Evolutionary conservation across 225 moss, liverwort and hornwort species (phyloP), one percentile per base, ranked within the genome.

Genomic region (Sphagnum tenellum): DNA sequence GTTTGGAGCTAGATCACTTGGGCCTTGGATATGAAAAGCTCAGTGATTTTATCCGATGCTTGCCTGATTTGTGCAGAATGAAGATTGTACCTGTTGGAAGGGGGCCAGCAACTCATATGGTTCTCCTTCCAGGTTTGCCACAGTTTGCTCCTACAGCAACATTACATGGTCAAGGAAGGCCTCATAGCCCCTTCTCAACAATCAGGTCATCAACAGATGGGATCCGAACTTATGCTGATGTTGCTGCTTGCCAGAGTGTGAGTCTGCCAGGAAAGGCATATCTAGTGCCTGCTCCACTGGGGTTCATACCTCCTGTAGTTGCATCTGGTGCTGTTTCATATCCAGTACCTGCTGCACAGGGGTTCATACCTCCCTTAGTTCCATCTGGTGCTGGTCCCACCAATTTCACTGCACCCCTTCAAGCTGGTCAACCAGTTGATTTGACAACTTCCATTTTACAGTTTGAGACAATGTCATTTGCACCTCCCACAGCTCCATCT

Each of bases 101-200:
- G 61, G 92, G 96, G 61, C 96, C 96, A 69, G 96, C 96, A 4
- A 98, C 96, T 66, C 96, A 93, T 67, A 91, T 90, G 94, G 92
- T 95, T 64, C 79, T 89, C 12, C 89, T 91, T 58, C 89, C 89
- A 45, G 74, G 83, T 46, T 47, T 77, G 64, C 11, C 73, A n/a
- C 85, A 79, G 69, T 63, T 64, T 56, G 67, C 70, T 44, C 29
- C 29, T 29, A 29, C 29, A 29, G 71, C 72, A 13, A 57, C 77
- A 46, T 45, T 59, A 66, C 69, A 69, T 54, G 60, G 13, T 66
- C 61, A 69, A 7, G 65, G 68, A 74, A 72, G 85, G 65, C 71
- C 79, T 51, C 79, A 58, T 70, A 50, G 73, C 58, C 74, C 75
- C 66, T 44, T 55, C 50, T 71, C 81, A 44, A 70, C 81, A 66